Conservation (phyloP, 2,329 filamentous ascomycete genomes). For the Clarireedia monteithiana region DNA sequence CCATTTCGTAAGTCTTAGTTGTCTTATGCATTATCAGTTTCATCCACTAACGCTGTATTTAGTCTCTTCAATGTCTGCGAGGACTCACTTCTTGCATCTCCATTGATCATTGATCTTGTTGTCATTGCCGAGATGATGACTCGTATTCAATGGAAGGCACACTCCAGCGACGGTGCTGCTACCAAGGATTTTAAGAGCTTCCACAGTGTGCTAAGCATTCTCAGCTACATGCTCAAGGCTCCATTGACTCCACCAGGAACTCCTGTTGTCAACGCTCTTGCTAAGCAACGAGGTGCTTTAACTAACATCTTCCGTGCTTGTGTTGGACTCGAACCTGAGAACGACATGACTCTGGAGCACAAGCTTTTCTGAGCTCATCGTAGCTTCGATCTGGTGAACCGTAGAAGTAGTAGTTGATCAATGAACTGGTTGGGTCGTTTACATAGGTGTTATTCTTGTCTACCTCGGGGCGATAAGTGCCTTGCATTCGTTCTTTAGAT, state of each 20-base stretch:
- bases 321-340: conserved; percentile 93
- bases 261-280: conserved; percentile 89
- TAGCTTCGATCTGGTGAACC: neutral
- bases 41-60: conserved; percentile 14
- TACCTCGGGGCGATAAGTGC: conserved; percentile 27
- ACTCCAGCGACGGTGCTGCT: conserved; percentile 41
- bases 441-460: conserved; percentile 9
- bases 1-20: conserved; percentile 59
- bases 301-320: conserved; percentile 99
- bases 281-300: conserved; percentile 89
- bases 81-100: conserved; percentile 91
- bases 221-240: conserved; percentile 99
- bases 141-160: conserved; percentile 82
- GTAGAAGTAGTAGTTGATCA: neutral
- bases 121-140: conserved; percentile 97
- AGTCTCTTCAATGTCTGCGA: conserved; percentile 98
- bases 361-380: conserved; percentile 66
- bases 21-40: conserved; percentile 6
- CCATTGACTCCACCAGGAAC: conserved; percentile 90
- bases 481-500: conserved; percentile 28
- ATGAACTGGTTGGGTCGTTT: neutral
- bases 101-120: conserved; percentile 94
- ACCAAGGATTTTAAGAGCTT: conserved; percentile 78
- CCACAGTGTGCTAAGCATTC: conserved; percentile 92
- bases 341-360: conserved; percentile 98